A percentile compares a stretch with the other conserved stretches of the same genome.
phyloP scores from a whole-genome alignment of 1,284 basidiomycete genomes.

The Leccinum laetum region DNA sequence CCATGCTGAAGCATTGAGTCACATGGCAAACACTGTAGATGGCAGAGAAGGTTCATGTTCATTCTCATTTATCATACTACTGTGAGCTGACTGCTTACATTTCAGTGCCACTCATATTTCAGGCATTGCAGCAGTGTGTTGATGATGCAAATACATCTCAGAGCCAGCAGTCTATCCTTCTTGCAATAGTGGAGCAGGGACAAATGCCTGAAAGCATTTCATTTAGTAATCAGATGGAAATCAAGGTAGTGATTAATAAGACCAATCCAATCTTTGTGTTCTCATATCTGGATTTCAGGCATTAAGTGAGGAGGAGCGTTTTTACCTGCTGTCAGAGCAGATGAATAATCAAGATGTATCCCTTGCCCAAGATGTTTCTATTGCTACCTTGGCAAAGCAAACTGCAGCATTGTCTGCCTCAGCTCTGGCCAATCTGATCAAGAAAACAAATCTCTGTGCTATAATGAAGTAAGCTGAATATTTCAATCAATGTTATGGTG shows the following conservation, averaged over 20 bases:
- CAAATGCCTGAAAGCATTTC: slow-evolving; percentile 69
- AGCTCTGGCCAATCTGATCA: slow-evolving; percentile 78
- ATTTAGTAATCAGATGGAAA: slow-evolving; percentile 87
- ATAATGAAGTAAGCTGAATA: slow-evolving; percentile 45
- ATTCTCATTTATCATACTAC: background rate
- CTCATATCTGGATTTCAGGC: slow-evolving; percentile 48
- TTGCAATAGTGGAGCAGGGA: slow-evolving; percentile 76
- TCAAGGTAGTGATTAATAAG: slow-evolving; percentile 54
- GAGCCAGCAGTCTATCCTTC: slow-evolving; percentile 70
- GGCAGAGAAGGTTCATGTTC: slow-evolving; percentile 55
- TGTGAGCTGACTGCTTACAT: slow-evolving; percentile 1
- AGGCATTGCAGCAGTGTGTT: slow-evolving; percentile 69
- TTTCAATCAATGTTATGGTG: background rate
- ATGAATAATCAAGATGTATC: slow-evolving; percentile 14
- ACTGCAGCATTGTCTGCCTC: slow-evolving; percentile 91
- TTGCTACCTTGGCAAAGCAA: slow-evolving; percentile 76
- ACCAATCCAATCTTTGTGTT: slow-evolving; percentile 5
- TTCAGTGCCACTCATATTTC: slow-evolving; percentile 59
- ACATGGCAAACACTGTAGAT: slow-evolving; percentile 64
- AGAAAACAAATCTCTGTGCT: slow-evolving; percentile 61
- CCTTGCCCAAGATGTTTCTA: slow-evolving; percentile 79
- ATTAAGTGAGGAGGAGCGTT: slow-evolving; percentile 76
- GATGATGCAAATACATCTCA: slow-evolving; percentile 46
- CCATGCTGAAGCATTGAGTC: slow-evolving; percentile 82
- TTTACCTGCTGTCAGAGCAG: slow-evolving; percentile 34